Evolutionary conservation across 2,329 filamentous ascomycete genomes (phyloP).

Genomic region (Cercospora nicotianae): DNA sequence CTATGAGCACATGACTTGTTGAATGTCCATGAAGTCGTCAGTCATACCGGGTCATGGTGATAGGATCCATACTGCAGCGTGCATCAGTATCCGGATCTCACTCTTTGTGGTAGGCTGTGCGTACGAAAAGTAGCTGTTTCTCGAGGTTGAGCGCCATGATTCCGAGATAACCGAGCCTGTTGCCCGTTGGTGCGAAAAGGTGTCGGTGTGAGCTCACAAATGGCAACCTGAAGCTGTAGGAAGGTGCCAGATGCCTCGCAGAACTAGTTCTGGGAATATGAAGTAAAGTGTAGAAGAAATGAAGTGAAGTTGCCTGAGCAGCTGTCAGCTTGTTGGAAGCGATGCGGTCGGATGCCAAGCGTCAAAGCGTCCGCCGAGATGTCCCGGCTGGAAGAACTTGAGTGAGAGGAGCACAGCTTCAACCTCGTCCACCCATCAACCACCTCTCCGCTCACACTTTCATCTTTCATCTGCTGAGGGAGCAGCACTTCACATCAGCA

Average conservation of each 20-base stretch:
- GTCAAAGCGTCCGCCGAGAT: constrained; percentile 1
- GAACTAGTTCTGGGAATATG: not conserved
- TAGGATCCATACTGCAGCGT: constrained; percentile 73
- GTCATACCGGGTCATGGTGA: constrained; percentile 67
- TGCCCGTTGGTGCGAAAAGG: not conserved
- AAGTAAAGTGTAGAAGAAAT: not conserved
- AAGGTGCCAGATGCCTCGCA: not conserved
- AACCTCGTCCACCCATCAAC: constrained; percentile 24
- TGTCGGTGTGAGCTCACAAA: not conserved
- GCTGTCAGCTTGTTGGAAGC: not conserved
- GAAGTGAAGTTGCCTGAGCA: constrained; percentile 5
- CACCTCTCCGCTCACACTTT: constrained; percentile 32
- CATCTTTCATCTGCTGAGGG: constrained; percentile 34
- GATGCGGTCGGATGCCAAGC: constrained; percentile 7
- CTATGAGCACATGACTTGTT: constrained; percentile 18
- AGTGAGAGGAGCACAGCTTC: constrained; percentile 10
- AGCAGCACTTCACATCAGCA: constrained; percentile 37
- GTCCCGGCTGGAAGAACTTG: constrained; percentile 10
- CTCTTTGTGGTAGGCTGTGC: constrained; percentile 35
- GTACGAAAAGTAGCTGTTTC: constrained; percentile 78
- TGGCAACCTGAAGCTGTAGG: not conserved
- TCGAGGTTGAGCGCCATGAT: constrained; percentile 69
- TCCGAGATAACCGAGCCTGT: not conserved
- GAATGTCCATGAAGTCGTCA: not conserved
- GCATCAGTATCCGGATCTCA: constrained; percentile 13